Evolutionary conservation across 2,329 filamentous ascomycete species (phyloP), one percentile per base, ranked within the genome.

Genomic region (Chaetothyriales sp.): DNA sequence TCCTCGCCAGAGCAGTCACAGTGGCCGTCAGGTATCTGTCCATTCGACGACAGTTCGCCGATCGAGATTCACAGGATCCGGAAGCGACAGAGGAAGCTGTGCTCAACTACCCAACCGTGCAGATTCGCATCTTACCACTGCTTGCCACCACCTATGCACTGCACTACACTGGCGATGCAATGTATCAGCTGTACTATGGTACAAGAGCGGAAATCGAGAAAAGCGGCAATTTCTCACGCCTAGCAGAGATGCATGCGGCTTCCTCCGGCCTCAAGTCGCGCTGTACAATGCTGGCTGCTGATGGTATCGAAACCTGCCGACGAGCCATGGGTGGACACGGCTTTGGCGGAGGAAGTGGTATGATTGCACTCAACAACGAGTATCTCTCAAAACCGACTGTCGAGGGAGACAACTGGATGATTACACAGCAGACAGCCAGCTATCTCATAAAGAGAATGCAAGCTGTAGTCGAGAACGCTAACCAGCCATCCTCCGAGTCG

Each of bases 401-500:
- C 79, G 84, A 87, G 65, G 84, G 84, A 44, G 84, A 87, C 69
- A 86, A 86, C 71, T 88, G 84, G 70, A 86, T 88, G 83, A 72
- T 88, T 53, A 85, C 82, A 7, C 85, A 88, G 66, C 85, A 88
- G 68, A 83, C 86, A 2, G 82, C 83, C 2, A 76, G 82, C 54
- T 88, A 87, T 28, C 76, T 88, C 46, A 75, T 88, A 57, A 88
- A 88, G 74, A 18, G 44, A 18, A 51, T 47, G 43, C 44, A 46
- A n/a, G 10, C 19, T 18, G 22, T 40, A 0, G 73, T 77, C 1
- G 73, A 77, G 54, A 73, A 60, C 78, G 82, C 4, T 82, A 83
- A 0, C 80, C 83, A 44, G 75, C 77, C 1, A 82, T 87, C 0
- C 68, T 85, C 13, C 6, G 47, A 53, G 79, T 78, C 58, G 77